Conservation (phyloP, 2,329 filamentous ascomycete genomes). For the Zymoseptoria brevis region DNA sequence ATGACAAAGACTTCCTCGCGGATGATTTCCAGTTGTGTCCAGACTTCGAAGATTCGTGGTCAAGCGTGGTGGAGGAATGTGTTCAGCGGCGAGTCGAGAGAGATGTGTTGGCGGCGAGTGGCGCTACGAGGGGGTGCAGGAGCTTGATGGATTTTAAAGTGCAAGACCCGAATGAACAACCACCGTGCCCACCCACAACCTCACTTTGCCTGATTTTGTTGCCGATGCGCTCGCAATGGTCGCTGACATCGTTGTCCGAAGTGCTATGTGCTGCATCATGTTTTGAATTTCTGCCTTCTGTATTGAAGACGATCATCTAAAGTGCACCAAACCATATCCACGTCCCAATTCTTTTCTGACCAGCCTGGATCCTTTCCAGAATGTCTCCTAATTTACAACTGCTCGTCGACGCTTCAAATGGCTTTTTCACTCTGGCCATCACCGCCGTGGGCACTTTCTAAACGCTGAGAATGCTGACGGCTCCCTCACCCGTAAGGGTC, state of each 20-base stretch:
- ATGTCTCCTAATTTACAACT: background rate
- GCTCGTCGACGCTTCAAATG: background rate
- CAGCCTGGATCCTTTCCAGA: conserved; percentile 1
- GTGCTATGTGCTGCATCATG: background rate
- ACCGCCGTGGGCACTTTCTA: conserved; percentile 2
- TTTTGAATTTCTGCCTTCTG: background rate
- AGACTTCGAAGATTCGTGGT: background rate
- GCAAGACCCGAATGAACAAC: background rate
- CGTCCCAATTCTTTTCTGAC: background rate
- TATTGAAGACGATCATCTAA: background rate
- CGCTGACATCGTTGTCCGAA: background rate
- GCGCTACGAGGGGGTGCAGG: background rate
- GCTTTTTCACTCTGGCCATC: background rate
- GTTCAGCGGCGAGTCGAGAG: background rate
- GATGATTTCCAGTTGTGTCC: background rate
- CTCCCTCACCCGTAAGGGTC: conserved; percentile 65
- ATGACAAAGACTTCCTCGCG: background rate
- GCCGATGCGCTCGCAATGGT: background rate
- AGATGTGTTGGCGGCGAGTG: background rate
- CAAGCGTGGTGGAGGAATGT: background rate
- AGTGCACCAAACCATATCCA: background rate
- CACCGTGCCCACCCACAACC: background rate
- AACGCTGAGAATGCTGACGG: conserved; percentile 58
- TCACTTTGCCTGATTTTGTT: background rate
- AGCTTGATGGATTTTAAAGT: background rate